Conservation (phyloP, 1,284 basidiomycete species). For the Ustilago loliicola region DNA sequence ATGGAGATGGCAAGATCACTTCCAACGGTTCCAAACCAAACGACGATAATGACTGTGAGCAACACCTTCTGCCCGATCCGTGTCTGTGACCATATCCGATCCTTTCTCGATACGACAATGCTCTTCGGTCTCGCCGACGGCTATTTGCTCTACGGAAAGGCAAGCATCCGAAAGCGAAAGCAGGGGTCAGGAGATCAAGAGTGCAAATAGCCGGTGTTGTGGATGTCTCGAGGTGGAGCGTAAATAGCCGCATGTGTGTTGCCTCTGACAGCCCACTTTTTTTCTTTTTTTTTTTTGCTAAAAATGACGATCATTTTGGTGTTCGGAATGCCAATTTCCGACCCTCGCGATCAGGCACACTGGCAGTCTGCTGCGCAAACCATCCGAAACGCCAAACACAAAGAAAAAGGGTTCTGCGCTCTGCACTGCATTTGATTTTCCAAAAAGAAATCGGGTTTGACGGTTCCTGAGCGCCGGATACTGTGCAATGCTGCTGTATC, state of each 20-base stretch:
- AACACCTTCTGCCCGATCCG: neutral
- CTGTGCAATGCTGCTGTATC: neutral
- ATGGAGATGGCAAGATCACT: neutral
- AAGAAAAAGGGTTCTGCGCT: conserved; percentile 7
- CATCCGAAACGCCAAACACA: neutral
- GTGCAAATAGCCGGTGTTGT: conserved; percentile 26
- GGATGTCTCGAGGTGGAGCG: conserved; percentile 28
- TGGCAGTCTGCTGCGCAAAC: neutral
- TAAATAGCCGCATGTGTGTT: conserved; percentile 21
- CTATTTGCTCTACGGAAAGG: conserved; percentile 1
- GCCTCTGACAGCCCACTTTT: conserved; percentile 1
- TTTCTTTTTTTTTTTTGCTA: neutral
- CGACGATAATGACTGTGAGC: neutral
- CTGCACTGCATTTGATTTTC: neutral
- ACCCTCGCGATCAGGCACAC: neutral
- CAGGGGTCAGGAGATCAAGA: too few species aligned
- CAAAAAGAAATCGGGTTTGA: conserved; percentile 26
- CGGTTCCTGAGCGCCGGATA: conserved; percentile 21
- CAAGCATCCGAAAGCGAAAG: neutral
- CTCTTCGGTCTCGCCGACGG: too few species aligned
- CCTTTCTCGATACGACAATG: too few species aligned
- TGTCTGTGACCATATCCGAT: too few species aligned
- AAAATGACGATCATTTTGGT: conserved; percentile 8
- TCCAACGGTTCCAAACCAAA: neutral
- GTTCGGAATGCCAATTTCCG: conserved; percentile 17